A percentile compares a stretch with the other conserved stretches of the same genome.
Evolutionary conservation across 306 rosid species (phyloP).

Genomic region (Prunus armeniaca): DNA sequence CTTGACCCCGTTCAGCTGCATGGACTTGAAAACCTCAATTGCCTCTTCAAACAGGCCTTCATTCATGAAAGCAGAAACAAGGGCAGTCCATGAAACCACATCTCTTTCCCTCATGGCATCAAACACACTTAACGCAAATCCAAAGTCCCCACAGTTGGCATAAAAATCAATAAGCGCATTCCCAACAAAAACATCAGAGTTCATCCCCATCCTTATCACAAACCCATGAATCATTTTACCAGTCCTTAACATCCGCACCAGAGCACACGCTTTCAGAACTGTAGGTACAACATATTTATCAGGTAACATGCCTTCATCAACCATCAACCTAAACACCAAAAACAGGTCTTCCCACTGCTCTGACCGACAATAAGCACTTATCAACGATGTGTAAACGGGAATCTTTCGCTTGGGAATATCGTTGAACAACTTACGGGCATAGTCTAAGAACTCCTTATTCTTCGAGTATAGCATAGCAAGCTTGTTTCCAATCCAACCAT

Average conservation of each 20-base stretch:
- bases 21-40: constrained; percentile 26
- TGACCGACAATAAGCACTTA: constrained; percentile 31
- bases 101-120: constrained; percentile 38
- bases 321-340: constrained; percentile 32
- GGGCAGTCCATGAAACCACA: constrained; percentile 48
- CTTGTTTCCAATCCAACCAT: constrained; percentile 21
- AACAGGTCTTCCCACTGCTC: constrained; percentile 41
- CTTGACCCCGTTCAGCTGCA: constrained; percentile 36
- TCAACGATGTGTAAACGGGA: constrained; percentile 22
- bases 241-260: constrained; percentile 17
- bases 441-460: constrained; percentile 18
- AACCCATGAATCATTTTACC: constrained; percentile 45
- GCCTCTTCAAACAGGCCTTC: constrained; percentile 42
- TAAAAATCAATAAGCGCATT: constrained; percentile 43
- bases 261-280: constrained; percentile 41
- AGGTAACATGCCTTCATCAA: constrained; percentile 38
- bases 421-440: constrained; percentile 39
- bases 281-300: constrained; percentile 43
- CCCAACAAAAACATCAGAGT: constrained; percentile 36
- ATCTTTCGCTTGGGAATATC: constrained; percentile 26
- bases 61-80: constrained; percentile 40
- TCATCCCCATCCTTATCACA: constrained; percentile 27
- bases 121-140: constrained; percentile 34
- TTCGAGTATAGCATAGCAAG: constrained; percentile 6
- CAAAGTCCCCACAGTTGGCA: constrained; percentile 42